These are phyloP conservation scores for Luffa acutangula DNA, from an alignment of 306 rosid species.

Conservation along the genomic window DNA sequence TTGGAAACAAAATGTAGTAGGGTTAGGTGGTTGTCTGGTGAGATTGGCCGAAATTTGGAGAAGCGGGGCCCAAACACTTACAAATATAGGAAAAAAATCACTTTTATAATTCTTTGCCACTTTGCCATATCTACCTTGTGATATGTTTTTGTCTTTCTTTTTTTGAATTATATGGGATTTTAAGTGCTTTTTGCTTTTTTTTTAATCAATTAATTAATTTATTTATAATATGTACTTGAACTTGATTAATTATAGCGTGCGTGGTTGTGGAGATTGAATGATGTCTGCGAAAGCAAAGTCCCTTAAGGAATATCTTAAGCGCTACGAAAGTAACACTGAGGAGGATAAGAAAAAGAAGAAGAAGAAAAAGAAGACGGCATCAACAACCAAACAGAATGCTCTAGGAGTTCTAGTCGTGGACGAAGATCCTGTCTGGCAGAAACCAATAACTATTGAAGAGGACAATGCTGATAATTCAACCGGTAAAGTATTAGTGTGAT, in stretches of 20 bases:
- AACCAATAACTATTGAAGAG: constrained; percentile 52
- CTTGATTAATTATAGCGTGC: not conserved
- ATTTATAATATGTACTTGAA: not conserved
- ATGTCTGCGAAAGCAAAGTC: constrained; percentile 38
- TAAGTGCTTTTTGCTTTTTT: not conserved
- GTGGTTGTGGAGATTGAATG: constrained; percentile 13
- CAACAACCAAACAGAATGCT: constrained; percentile 30
- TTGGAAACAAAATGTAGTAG: too few species aligned
- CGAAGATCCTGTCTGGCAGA: constrained; percentile 86
- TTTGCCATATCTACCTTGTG: not conserved
- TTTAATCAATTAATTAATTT: not conserved
- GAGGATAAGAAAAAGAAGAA: constrained; percentile 37
- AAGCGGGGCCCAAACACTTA: too few species aligned
- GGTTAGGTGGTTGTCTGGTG: too few species aligned
- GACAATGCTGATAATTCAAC: constrained; percentile 38
- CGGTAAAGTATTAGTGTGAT: constrained; percentile 21
- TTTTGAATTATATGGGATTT: not conserved
- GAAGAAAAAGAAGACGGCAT: constrained; percentile 29
- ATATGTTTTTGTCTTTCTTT: not conserved
- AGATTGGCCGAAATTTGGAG: too few species aligned
- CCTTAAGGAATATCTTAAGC: constrained; percentile 61
- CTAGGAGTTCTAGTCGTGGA: constrained; percentile 57
- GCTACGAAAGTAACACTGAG: constrained; percentile 45
- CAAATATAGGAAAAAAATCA: too few species aligned
- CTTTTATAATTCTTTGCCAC: not conserved